phyloP scores from a whole-genome alignment of 306 rosid species.

The Arachis hypogaea region DNA sequence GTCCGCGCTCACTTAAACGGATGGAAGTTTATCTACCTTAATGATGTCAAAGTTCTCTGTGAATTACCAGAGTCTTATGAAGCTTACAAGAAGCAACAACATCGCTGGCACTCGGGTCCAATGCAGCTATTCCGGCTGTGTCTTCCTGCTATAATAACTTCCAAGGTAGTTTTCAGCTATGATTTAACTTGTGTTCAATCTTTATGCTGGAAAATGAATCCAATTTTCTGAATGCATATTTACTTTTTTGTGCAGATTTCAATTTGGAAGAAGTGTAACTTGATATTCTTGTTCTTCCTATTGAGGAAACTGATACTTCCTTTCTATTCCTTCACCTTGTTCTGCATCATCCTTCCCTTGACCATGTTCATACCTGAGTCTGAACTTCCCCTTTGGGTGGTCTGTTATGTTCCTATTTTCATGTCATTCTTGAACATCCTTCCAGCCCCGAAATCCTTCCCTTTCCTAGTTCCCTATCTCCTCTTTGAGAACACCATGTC shows the following conservation, averaged over 20 bases:
- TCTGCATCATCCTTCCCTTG: slow-evolving; percentile 88
- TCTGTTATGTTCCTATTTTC: slow-evolving; percentile 85
- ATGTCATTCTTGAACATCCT: slow-evolving; percentile 94
- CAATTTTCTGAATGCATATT: neutral
- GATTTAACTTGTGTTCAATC: neutral
- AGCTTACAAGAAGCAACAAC: slow-evolving; percentile 96
- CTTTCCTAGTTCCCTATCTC: slow-evolving; percentile 89
- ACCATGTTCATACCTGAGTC: slow-evolving; percentile 98
- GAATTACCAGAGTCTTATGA: slow-evolving; percentile 97
- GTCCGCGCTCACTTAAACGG: slow-evolving; percentile 95
- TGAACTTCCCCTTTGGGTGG: slow-evolving; percentile 94
- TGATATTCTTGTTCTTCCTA: slow-evolving; percentile 89
- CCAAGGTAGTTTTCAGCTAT: slow-evolving; percentile 62
- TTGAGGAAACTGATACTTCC: slow-evolving; percentile 95
- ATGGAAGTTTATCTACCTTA: slow-evolving; percentile 91
- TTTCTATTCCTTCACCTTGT: slow-evolving; percentile 96
- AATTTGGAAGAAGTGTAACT: slow-evolving; percentile 79
- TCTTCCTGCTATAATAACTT: slow-evolving; percentile 77
- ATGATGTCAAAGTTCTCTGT: slow-evolving; percentile 91
- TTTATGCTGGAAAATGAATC: neutral
- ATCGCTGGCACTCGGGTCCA: slow-evolving; percentile 99
- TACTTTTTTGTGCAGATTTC: slow-evolving; percentile 69
- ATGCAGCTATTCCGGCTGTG: slow-evolving; percentile 97
- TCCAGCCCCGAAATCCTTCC: slow-evolving; percentile 94
- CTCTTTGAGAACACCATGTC: slow-evolving; percentile 99